phyloP scores from a whole-genome alignment of 768 basidiomycete species.

The Serendipita sp. region DNA sequence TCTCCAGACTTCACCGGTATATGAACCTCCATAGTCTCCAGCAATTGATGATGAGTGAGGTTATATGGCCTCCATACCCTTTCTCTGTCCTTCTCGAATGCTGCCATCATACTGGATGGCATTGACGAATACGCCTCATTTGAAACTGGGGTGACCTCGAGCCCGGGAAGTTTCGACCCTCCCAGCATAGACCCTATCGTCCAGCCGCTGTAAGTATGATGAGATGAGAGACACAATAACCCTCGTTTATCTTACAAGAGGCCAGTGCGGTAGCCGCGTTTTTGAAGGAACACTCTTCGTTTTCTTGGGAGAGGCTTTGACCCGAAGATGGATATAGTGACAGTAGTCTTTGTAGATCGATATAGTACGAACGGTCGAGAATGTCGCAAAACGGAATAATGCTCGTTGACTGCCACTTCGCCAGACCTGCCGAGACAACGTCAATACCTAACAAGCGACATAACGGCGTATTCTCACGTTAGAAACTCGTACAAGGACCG shows the following conservation, averaged over 20 bases:
- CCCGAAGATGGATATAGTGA: conserved; percentile 10
- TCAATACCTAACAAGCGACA: not conserved
- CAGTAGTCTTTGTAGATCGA: conserved; percentile 7
- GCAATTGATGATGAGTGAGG: not conserved
- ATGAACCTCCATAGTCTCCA: conserved; percentile 10
- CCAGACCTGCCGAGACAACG: conserved; percentile 4
- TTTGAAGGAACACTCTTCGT: conserved; percentile 11
- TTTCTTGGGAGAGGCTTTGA: conserved; percentile 8
- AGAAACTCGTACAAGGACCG: not conserved
- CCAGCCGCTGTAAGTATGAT: conserved; percentile 9
- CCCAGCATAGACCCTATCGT: conserved; percentile 8
- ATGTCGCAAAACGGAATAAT: conserved; percentile 10
- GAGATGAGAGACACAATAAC: not conserved
- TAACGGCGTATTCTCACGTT: not conserved
- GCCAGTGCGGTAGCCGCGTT: conserved; percentile 10
- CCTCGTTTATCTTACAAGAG: conserved; percentile 6
- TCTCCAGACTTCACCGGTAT: conserved; percentile 11
- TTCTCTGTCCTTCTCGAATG: conserved; percentile 6
- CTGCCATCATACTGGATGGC: not conserved
- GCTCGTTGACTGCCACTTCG: conserved; percentile 3
- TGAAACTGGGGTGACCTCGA: conserved; percentile 10
- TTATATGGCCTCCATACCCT: conserved; percentile 1
- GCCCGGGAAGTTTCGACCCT: conserved; percentile 11
- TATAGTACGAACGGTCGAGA: conserved; percentile 11
- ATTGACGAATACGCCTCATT: not conserved